Conservation (phyloP, 164 flowering plant genomes). For the Brasenia schreberi region DNA sequence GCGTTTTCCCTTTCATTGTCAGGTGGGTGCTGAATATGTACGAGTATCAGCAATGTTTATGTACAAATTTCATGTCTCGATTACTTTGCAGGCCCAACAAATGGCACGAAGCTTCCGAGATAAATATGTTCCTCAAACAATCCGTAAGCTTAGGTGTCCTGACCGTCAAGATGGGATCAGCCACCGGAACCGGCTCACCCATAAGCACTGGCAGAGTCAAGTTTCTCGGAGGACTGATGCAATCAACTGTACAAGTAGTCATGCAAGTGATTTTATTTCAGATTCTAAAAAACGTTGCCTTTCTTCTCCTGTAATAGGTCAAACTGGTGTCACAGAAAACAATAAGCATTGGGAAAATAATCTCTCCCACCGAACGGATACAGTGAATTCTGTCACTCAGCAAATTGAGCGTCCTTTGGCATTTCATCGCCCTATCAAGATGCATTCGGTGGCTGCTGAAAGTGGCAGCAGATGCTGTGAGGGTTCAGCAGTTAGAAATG, state of each 20-base stretch:
- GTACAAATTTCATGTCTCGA: too few species aligned
- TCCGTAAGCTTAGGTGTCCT: conserved; percentile 23
- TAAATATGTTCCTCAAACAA: conserved; percentile 48
- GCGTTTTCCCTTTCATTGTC: too few species aligned
- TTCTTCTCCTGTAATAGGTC: conserved; percentile 5
- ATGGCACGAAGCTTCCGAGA: conserved; percentile 75
- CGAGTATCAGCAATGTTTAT: too few species aligned
- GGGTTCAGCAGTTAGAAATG: neutral
- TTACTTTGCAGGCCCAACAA: conserved; percentile 57
- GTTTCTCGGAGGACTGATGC: conserved; percentile 28
- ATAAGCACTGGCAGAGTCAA: conserved; percentile 26
- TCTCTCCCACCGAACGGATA: neutral
- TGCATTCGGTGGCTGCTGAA: neutral
- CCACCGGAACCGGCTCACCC: conserved; percentile 16
- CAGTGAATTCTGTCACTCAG: neutral
- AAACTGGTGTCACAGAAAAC: neutral
- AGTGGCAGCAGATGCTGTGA: conserved; percentile 6
- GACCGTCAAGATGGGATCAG: conserved; percentile 36
- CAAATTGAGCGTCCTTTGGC: conserved; percentile 10
- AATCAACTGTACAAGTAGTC: conserved; percentile 9
- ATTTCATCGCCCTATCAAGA: neutral
- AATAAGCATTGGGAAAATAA: neutral
- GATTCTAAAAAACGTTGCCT: neutral
- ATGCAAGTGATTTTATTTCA: neutral
- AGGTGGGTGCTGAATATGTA: too few species aligned